Conservation (phyloP, 805 yeast species). For the Wickerhamiella parazyma region DNA sequence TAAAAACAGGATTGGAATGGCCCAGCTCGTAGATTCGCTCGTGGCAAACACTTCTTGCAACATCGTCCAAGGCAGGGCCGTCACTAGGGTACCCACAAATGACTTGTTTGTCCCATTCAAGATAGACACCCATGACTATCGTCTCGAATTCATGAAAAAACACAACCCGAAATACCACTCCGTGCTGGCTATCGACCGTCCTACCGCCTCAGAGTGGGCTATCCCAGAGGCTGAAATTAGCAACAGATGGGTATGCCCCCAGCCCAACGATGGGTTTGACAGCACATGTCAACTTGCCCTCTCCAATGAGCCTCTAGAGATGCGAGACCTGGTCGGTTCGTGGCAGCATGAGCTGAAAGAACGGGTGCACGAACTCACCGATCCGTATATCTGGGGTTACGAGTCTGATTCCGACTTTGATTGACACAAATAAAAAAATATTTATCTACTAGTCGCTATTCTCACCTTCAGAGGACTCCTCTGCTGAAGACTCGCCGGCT, state of each 20-base stretch:
- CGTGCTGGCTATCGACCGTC: constrained; percentile 2
- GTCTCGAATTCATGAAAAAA: not conserved
- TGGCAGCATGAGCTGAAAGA: constrained; percentile 17
- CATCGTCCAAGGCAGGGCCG: constrained; percentile 29
- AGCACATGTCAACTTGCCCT: constrained; percentile 4
- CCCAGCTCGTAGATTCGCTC: constrained; percentile 31
- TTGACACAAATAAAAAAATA: constrained; percentile 23
- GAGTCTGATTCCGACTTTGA: constrained; percentile 11
- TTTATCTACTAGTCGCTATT: constrained; percentile 19
- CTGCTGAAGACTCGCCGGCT: constrained; percentile 5
- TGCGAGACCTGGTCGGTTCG: constrained; percentile 12
- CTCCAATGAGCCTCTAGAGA: constrained; percentile 14
- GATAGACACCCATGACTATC: not conserved
- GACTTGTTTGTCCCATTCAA: constrained; percentile 3
- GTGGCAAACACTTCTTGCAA: constrained; percentile 33
- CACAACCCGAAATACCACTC: not conserved
- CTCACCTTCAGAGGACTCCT: too few relatives aligned
- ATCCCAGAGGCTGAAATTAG: not conserved
- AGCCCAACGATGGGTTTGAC: not conserved
- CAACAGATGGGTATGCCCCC: constrained; percentile 3
- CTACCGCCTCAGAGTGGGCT: not conserved
- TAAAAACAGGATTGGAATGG: constrained; percentile 29
- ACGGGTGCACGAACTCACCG: constrained; percentile 17
- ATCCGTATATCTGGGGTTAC: constrained; percentile 17
- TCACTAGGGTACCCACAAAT: constrained; percentile 1